Evolutionary conservation across 2,329 filamentous ascomycete genomes (phyloP).

Genomic region (Myriosclerotinia curreyana): DNA sequence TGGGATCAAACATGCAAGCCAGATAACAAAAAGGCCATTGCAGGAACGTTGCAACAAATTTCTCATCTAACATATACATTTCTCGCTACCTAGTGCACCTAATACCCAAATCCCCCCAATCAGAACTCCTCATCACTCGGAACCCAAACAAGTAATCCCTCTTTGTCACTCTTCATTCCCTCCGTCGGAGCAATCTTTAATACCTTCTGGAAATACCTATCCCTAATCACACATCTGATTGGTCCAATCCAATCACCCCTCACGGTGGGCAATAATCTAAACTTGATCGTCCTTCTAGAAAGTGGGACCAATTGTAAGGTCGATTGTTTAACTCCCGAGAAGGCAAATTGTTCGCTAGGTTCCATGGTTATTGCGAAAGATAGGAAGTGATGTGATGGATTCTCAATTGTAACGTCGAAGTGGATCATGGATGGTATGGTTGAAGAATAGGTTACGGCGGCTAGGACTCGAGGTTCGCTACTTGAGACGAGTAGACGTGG

Average conservation of each 20-base stretch:
- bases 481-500: constrained; percentile 78
- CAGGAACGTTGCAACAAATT: not conserved
- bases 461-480: constrained; percentile 77
- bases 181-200: constrained; percentile 77
- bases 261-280: constrained; percentile 67
- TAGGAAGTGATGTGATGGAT: constrained; percentile 89
- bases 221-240: constrained; percentile 67
- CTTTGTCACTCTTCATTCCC: constrained; percentile 63
- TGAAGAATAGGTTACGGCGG: constrained; percentile 49
- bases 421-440: constrained; percentile 41
- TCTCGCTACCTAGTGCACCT: not conserved
- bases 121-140: constrained; percentile 40
- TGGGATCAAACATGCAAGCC: not conserved
- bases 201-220: constrained; percentile 91
- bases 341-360: constrained; percentile 86
- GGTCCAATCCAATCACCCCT: constrained; percentile 68
- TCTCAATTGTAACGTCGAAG: constrained; percentile 75
- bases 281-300: constrained; percentile 70
- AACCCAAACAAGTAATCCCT: constrained; percentile 62
- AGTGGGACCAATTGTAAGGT: constrained; percentile 80
- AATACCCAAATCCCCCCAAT: constrained; percentile 6
- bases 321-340: constrained; percentile 80
- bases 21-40: not conserved
- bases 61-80: constrained; percentile 3
- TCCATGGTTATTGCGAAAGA: constrained; percentile 94